Conservation (phyloP, 495 filamentous ascomycete genomes). For the Cladorrhinum samala region DNA sequence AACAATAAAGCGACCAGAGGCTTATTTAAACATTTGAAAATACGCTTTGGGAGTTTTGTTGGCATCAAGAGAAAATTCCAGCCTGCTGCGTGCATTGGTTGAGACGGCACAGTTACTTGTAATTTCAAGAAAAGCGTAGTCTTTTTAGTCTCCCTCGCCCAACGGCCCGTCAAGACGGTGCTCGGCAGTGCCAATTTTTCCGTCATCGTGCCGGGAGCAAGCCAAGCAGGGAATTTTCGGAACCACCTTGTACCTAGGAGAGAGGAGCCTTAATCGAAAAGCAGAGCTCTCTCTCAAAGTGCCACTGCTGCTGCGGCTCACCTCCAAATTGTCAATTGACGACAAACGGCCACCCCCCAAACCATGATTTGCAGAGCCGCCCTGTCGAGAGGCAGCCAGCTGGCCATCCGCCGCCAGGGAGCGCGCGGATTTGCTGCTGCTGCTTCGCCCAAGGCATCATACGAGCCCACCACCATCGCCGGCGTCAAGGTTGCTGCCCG, state of each 20-base stretch:
- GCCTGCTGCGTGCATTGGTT: no score
- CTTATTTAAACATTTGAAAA: background rate
- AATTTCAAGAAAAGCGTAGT: background rate
- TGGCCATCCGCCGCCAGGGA: slow-evolving; percentile 63
- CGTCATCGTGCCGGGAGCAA: slow-evolving; percentile 15
- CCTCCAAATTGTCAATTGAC: slow-evolving; percentile 39
- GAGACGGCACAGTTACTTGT: no score
- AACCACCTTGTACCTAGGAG: slow-evolving; percentile 13
- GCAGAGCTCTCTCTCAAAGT: slow-evolving; percentile 23
- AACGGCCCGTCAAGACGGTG: slow-evolving; percentile 8
- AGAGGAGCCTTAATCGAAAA: background rate
- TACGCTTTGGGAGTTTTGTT: no score
- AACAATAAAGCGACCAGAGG: background rate
- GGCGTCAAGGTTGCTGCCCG: slow-evolving; percentile 88
- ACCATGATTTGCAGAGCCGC: slow-evolving; percentile 83
- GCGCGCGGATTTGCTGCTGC: slow-evolving; percentile 71
- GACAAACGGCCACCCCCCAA: slow-evolving; percentile 41
- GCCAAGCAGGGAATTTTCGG: slow-evolving; percentile 38
- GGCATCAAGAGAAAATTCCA: no score
- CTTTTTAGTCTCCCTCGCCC: background rate
- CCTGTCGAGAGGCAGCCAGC: slow-evolving; percentile 69
- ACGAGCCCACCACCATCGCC: slow-evolving; percentile 74
- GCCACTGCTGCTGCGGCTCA: slow-evolving; percentile 27
- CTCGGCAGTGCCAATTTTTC: slow-evolving; percentile 31
- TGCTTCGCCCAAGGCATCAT: slow-evolving; percentile 69